Evolutionary conservation across 2,329 filamentous ascomycete species (phyloP).

Genomic region (Calonectria honghensis): DNA sequence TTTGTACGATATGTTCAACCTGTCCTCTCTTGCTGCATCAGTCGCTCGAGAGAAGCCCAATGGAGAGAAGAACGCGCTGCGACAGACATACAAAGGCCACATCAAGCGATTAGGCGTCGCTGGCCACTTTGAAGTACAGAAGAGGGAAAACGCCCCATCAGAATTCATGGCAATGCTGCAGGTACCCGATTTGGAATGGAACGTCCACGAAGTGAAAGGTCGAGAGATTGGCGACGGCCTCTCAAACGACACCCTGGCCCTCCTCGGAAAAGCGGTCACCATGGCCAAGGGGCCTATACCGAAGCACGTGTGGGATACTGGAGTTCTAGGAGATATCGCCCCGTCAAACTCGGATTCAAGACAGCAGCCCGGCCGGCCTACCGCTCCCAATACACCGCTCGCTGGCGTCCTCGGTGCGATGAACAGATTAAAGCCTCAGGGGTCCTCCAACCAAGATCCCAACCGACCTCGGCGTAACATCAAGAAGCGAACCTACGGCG

Average conservation of each 20-base stretch:
- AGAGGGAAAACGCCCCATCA: slow-evolving; percentile 70
- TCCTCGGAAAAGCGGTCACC: slow-evolving; percentile 70
- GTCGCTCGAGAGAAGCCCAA: slow-evolving; percentile 79
- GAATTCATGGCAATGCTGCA: slow-evolving; percentile 72
- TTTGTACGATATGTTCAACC: slow-evolving; percentile 75
- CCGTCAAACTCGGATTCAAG: slow-evolving; percentile 64
- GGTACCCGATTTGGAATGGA: slow-evolving; percentile 75
- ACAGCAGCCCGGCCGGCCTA: slow-evolving; percentile 66
- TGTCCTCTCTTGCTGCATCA: slow-evolving; percentile 74
- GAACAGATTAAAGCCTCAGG: slow-evolving; percentile 63
- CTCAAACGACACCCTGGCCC: slow-evolving; percentile 64
- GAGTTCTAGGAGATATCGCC: slow-evolving; percentile 75
- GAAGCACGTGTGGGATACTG: slow-evolving; percentile 73
- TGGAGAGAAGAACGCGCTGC: slow-evolving; percentile 79
- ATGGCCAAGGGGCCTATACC: slow-evolving; percentile 76
- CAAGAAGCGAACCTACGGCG: slow-evolving; percentile 86
- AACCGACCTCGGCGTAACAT: slow-evolving; percentile 77
- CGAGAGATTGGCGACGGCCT: slow-evolving; percentile 74
- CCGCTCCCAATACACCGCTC: slow-evolving; percentile 72
- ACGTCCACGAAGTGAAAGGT: slow-evolving; percentile 71
- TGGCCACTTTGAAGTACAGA: slow-evolving; percentile 75
- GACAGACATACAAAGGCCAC: slow-evolving; percentile 81
- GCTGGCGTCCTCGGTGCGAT: slow-evolving; percentile 58
- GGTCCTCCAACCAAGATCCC: slow-evolving; percentile 65
- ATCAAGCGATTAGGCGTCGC: slow-evolving; percentile 78